A percentile compares a stretch with the other conserved stretches of the same genome.
Conservation (phyloP, 768 basidiomycete genomes). For the Tylopilus intermedius region DNA sequence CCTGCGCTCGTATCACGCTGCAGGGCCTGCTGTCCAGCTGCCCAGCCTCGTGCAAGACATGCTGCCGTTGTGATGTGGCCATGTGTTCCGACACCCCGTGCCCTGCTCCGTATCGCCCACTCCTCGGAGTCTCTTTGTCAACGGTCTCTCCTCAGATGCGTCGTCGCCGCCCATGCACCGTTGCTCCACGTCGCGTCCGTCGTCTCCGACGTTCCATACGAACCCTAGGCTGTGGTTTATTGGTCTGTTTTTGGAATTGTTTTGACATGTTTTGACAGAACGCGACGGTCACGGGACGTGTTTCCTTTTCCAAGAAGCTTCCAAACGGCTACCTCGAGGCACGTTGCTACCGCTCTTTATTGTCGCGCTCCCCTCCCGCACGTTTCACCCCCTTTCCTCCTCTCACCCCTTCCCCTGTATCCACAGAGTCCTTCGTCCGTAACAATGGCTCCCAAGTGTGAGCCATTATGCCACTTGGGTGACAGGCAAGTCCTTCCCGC, state of each 20-base stretch:
- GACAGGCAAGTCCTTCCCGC: constrained; percentile 52
- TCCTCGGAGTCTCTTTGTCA: background rate
- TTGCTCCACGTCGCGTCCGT: background rate
- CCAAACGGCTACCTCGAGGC: constrained; percentile 27
- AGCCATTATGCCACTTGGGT: constrained; percentile 74
- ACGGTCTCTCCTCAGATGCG: background rate
- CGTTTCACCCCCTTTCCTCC: constrained; percentile 3
- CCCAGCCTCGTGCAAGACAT: constrained; percentile 19
- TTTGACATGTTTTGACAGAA: constrained; percentile 24
- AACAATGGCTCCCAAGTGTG: constrained; percentile 48
- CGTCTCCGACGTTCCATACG: background rate
- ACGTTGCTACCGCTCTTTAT: constrained; percentile 24
- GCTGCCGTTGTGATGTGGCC: constrained; percentile 7
- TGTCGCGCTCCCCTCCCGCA: constrained; percentile 18
- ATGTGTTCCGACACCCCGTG: constrained; percentile 14
- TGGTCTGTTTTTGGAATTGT: constrained; percentile 9
- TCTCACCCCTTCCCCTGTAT: background rate
- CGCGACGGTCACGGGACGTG: constrained; percentile 35
- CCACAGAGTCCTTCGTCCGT: constrained; percentile 6
- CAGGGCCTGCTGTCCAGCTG: background rate
- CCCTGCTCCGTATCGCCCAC: constrained; percentile 9
- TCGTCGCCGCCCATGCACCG: background rate
- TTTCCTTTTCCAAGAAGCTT: constrained; percentile 32
- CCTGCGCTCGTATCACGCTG: background rate
- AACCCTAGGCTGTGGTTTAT: constrained; percentile 24